A percentile compares a stretch with the other conserved stretches of the same genome.
Evolutionary conservation across 2,329 filamentous ascomycete genomes (phyloP).

Genomic region (Sporothrix sp.): DNA sequence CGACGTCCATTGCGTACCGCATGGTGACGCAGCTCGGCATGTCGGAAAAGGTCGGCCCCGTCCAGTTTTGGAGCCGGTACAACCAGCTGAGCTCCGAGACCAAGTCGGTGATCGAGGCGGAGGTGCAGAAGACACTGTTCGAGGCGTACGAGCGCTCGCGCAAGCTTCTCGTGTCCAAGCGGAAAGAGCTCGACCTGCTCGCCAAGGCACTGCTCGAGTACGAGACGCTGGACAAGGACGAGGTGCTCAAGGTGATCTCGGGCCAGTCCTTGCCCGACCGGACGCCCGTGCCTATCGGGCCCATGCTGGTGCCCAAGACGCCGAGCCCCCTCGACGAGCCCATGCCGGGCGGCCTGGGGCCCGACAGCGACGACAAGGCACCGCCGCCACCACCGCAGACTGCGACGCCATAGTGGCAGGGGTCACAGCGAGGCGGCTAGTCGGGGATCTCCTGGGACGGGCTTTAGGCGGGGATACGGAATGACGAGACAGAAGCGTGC

Average conservation of each 20-base stretch:
- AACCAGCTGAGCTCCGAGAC: slow-evolving; percentile 75
- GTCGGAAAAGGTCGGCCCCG: slow-evolving; percentile 77
- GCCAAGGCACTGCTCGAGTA: slow-evolving; percentile 88
- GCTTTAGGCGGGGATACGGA: too few species aligned
- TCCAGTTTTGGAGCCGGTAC: slow-evolving; percentile 78
- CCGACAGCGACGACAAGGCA: slow-evolving; percentile 12
- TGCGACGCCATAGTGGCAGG: slow-evolving; percentile 8
- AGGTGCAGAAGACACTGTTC: slow-evolving; percentile 77
- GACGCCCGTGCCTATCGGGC: slow-evolving; percentile 47
- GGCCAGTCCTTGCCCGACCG: slow-evolving; percentile 73
- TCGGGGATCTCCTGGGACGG: background rate
- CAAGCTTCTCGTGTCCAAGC: slow-evolving; percentile 60
- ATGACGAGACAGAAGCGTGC: too few species aligned
- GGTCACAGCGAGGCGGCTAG: too few species aligned
- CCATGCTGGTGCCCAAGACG: slow-evolving; percentile 54
- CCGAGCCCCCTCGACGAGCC: slow-evolving; percentile 14
- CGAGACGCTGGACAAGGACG: slow-evolving; percentile 79
- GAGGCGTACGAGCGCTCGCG: slow-evolving; percentile 68
- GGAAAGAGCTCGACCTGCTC: slow-evolving; percentile 76
- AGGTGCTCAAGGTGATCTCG: slow-evolving; percentile 81
- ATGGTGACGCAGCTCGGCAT: slow-evolving; percentile 90
- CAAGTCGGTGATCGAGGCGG: slow-evolving; percentile 73
- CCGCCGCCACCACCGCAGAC: slow-evolving; percentile 16
- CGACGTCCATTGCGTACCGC: slow-evolving; percentile 71
- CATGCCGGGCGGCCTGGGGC: slow-evolving; percentile 8